These are phyloP conservation scores for Calonectria pauciramosa DNA, from an alignment of 2,329 filamentous ascomycete genomes.

Conservation along the genomic window DNA sequence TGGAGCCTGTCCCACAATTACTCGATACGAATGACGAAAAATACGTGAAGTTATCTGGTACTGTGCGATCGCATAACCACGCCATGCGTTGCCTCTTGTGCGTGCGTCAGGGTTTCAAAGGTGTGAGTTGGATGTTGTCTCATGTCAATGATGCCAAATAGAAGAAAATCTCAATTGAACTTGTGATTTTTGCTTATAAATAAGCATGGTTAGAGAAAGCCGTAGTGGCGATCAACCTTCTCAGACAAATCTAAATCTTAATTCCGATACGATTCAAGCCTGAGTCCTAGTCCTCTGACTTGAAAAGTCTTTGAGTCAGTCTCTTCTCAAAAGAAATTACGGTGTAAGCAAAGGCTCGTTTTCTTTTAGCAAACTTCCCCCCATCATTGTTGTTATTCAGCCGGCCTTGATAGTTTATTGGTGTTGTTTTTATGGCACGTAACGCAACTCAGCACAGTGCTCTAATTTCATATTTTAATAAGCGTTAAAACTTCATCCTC, in stretches of 20 bases:
- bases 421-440: background rate
- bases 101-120: background rate
- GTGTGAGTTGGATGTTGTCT: background rate
- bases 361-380: background rate
- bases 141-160: background rate
- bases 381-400: background rate
- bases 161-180: background rate
- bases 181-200: background rate
- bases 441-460: background rate
- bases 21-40: background rate
- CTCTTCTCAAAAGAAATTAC: background rate
- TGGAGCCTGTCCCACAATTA: background rate
- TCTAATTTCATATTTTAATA: background rate
- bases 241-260: background rate
- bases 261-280: background rate
- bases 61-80: background rate
- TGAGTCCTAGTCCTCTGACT: background rate
- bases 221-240: background rate
- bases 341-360: background rate
- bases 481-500: background rate
- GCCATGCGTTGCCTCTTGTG: background rate
- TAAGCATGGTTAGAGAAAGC: background rate
- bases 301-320: background rate
- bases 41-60: background rate
- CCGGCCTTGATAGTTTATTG: background rate